Conservation (phyloP, 2,329 filamentous ascomycete genomes). For the Ophiostoma piceae region DNA sequence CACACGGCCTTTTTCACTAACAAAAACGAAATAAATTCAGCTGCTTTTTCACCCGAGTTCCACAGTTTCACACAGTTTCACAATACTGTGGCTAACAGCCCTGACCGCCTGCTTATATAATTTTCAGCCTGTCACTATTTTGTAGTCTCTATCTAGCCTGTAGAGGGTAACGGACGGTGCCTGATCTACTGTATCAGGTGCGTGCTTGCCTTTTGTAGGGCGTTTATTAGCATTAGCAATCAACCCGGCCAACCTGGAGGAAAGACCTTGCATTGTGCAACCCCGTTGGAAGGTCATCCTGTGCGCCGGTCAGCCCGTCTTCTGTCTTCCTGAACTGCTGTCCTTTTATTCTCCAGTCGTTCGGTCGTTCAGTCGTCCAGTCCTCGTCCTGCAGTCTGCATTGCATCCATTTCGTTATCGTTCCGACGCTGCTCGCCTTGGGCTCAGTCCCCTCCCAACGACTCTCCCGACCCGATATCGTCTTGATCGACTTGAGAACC, state of each 20-base stretch:
- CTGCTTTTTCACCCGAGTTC: neutral
- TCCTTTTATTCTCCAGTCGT: neutral
- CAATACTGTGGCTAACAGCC: constrained; percentile 7
- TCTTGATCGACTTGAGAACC: neutral
- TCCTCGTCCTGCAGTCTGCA: neutral
- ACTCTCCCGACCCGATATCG: neutral
- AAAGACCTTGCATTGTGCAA: neutral
- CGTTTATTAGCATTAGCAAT: constrained; percentile 19
- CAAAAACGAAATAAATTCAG: neutral
- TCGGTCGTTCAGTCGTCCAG: neutral
- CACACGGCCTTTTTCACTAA: neutral
- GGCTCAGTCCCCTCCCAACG: constrained; percentile 2
- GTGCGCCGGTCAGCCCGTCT: neutral
- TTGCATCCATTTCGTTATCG: neutral
- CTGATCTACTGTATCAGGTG: constrained; percentile 15
- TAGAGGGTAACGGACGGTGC: neutral
- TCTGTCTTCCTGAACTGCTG: neutral
- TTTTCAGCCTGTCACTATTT: constrained; percentile 16
- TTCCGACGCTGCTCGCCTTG: neutral
- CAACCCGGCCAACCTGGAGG: neutral
- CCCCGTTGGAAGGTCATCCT: constrained; percentile 10
- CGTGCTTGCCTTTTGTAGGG: constrained; percentile 14
- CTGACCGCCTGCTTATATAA: constrained; percentile 22
- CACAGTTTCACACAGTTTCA: neutral
- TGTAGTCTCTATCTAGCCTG: neutral